A percentile compares a stretch with the other conserved stretches of the same genome.
phyloP scores from a whole-genome alignment of 176 grass and related monocot species.

The Cymbopogon citratus region DNA sequence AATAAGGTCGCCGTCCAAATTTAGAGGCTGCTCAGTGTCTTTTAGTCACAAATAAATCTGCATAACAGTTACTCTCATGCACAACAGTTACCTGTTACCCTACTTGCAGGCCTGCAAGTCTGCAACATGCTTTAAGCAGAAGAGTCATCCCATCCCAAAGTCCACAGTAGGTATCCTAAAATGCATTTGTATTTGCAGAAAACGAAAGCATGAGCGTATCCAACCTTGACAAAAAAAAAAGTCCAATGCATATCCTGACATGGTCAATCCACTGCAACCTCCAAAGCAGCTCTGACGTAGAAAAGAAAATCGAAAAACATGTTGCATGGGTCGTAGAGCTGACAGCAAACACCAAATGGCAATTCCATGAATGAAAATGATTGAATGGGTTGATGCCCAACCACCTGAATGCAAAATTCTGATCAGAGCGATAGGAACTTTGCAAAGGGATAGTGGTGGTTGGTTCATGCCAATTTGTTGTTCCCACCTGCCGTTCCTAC shows the following conservation, averaged over 20 bases:
- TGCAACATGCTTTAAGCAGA: background rate
- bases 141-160: background rate
- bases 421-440: conserved; percentile 1
- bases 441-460: conserved; percentile 20
- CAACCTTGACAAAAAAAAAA: conserved; percentile 9
- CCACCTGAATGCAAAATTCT: background rate
- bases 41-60: background rate
- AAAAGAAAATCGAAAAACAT: background rate
- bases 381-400: conserved; percentile 9
- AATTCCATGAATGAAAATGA: background rate
- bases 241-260: background rate
- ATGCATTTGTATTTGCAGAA: conserved; percentile 3
- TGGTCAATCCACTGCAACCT: background rate
- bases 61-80: background rate
- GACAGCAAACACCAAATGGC: background rate
- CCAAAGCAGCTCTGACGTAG: background rate
- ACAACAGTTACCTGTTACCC: background rate
- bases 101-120: background rate
- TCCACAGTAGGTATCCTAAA: background rate
- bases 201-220: background rate
- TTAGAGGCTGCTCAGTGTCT: no score
- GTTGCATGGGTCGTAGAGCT: background rate
- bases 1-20: background rate
- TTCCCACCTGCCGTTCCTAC: conserved; percentile 50
- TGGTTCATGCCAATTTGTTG: conserved; percentile 29